Evolutionary conservation across 768 basidiomycete genomes (phyloP).

Genomic region (Rhodotorula paludigena): DNA sequence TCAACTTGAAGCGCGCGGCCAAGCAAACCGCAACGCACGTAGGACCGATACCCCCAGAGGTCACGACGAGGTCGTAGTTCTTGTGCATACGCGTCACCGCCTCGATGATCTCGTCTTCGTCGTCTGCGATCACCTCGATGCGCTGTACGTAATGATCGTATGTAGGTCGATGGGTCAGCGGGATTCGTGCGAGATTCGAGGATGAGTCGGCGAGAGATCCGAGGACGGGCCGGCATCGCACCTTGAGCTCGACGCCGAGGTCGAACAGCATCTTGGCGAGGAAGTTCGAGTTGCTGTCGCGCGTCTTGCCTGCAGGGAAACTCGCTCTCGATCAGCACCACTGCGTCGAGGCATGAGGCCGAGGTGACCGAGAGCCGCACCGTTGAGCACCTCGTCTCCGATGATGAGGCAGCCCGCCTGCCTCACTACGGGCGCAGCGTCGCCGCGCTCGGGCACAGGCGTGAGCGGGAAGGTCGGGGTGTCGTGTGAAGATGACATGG

Average conservation of each 20-base stretch:
- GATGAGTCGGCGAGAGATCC: not conserved
- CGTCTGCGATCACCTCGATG: conserved; percentile 85
- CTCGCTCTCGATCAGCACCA: not conserved
- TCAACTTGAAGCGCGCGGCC: no score
- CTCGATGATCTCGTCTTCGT: conserved; percentile 82
- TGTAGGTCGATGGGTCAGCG: conserved; percentile 49
- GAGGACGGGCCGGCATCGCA: conserved; percentile 4
- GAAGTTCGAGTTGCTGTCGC: conserved; percentile 73
- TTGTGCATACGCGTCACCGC: conserved; percentile 74
- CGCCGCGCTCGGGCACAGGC: not conserved
- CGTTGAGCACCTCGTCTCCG: conserved; percentile 72
- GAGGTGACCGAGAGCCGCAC: conserved; percentile 55
- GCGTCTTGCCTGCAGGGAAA: conserved; percentile 26
- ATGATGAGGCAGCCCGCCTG: conserved; percentile 49
- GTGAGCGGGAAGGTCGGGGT: not conserved
- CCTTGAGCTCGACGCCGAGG: conserved; percentile 72
- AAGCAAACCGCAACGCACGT: conserved; percentile 66
- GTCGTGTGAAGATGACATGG: not conserved
- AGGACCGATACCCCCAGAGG: conserved; percentile 78
- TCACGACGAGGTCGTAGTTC: conserved; percentile 83
- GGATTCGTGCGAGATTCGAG: not conserved
- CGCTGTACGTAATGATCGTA: conserved; percentile 55
- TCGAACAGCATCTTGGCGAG: conserved; percentile 78
- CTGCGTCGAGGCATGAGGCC: not conserved
- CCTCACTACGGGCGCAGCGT: conserved; percentile 18